Base-by-base conservation (phyloP, 202 grass and related monocot genomes). In the Eragrostis tef region DNA sequence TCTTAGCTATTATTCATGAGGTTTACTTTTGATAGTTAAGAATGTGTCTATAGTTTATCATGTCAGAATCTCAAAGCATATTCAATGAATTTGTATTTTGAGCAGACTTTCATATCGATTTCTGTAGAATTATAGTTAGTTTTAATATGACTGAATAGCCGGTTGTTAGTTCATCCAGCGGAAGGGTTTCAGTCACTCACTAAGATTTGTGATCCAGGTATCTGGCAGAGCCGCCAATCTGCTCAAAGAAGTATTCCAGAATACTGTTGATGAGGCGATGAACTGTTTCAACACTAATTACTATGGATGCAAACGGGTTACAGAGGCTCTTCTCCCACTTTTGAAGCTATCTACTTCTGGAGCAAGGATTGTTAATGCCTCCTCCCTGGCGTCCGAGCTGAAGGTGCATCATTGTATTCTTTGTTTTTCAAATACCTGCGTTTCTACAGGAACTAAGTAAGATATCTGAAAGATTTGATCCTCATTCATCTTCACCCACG, bases 201-300 rank as follows among this genome's bases (percentile, higher is more conserved):
- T 43, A 15, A 11, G 66, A 9, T 50, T 77, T 78, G 2, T 69
- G 49, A 66, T 86, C 74, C 74, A 97, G 93, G 71, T 46, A 63
- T 91, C 93, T 61, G 93, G 93, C 22, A 87, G 79, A 75, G 88
- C 90, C 9, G 83, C 83, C 5, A 79, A 44, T 83, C 25, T 91
- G 59, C 85, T 93, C 20, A 58, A 57, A 60, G 57, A 26, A 25
- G 57, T 60, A 26, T 60, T 60, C 9, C 57, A 13, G 57, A 58
- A 58, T 22, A 60, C 22, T 1, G 21, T 60, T 13, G 22, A 60
- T 26, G 57, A 60, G 44, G 82, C 90, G 14, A 9, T 79, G 19
- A 81, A 71, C 9, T 97, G 91, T 59, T 67, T 97, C 2, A 74
- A 97, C 50, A 97, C 94, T 62, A 97, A 97, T 84, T 97, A 90